These are phyloP conservation scores for Ganoderma leucocontextum DNA, from an alignment of 1,284 basidiomycete species.

Conservation along the genomic window DNA sequence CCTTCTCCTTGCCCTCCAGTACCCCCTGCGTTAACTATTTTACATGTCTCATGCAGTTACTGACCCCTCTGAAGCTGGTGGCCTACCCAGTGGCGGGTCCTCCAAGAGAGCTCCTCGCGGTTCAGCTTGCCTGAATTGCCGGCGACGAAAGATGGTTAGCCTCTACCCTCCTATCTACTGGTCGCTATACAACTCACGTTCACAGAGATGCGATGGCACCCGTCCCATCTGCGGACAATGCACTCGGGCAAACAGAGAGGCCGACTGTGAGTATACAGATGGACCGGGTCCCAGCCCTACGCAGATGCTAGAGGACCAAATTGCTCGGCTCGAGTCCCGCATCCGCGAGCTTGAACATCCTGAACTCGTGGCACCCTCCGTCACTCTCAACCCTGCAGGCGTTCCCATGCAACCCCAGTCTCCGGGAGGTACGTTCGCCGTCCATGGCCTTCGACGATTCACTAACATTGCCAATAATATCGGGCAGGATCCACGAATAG, in stretches of 20 bases:
- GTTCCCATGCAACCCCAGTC: slow-evolving; percentile 4
- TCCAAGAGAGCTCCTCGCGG: slow-evolving; percentile 42
- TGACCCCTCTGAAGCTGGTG: slow-evolving; percentile 17
- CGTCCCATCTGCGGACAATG: slow-evolving; percentile 43
- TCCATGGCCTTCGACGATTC: background rate
- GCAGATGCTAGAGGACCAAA: slow-evolving; percentile 43
- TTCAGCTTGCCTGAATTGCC: slow-evolving; percentile 44
- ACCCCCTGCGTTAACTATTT: slow-evolving; percentile 9
- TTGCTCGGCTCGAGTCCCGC: slow-evolving; percentile 40
- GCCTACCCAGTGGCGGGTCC: slow-evolving; percentile 23
- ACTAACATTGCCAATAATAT: background rate
- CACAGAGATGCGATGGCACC: slow-evolving; percentile 42
- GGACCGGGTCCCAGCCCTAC: slow-evolving; percentile 41
- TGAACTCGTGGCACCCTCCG: slow-evolving; percentile 30
- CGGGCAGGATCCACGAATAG: slow-evolving; percentile 18
- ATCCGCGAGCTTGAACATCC: slow-evolving; percentile 41
- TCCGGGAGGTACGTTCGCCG: slow-evolving; percentile 19
- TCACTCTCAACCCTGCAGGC: slow-evolving; percentile 28
- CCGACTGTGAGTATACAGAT: slow-evolving; percentile 44
- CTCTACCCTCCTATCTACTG: background rate
- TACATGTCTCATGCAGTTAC: slow-evolving; percentile 23
- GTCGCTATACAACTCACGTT: background rate
- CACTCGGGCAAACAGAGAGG: slow-evolving; percentile 41
- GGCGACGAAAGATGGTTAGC: slow-evolving; percentile 44
- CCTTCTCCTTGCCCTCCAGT: background rate